Conservation (phyloP, 1,284 basidiomycete genomes). For the Melanopsichium pennsylvanicum region DNA sequence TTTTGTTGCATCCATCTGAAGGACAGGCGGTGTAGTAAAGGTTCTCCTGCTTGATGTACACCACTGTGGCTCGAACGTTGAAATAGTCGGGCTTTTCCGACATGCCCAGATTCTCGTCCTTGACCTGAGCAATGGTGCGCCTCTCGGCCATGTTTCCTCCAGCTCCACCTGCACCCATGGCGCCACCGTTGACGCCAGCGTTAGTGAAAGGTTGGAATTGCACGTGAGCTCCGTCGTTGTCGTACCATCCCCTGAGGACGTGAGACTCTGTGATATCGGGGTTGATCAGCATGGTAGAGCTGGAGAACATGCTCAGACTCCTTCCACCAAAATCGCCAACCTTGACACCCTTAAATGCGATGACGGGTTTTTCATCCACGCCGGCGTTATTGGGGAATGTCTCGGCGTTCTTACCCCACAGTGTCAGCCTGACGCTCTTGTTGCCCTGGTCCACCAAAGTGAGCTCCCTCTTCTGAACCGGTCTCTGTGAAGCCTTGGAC, state of each 20-base stretch:
- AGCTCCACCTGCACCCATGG: slow-evolving; percentile 59
- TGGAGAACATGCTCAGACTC: slow-evolving; percentile 77
- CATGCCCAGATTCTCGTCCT: slow-evolving; percentile 79
- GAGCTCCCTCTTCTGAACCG: slow-evolving; percentile 62
- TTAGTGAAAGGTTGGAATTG: slow-evolving; percentile 67
- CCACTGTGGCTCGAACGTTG: slow-evolving; percentile 80
- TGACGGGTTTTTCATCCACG: slow-evolving; percentile 60
- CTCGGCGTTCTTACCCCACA: slow-evolving; percentile 97
- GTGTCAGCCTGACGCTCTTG: slow-evolving; percentile 82
- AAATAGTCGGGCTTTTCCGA: slow-evolving; percentile 85
- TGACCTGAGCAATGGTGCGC: slow-evolving; percentile 81
- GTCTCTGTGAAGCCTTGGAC: slow-evolving; percentile 62
- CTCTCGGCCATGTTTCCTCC: slow-evolving; percentile 65
- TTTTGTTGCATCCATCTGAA: slow-evolving; percentile 85
- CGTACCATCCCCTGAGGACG: slow-evolving; percentile 85
- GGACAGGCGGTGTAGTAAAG: slow-evolving; percentile 91
- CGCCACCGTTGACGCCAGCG: slow-evolving; percentile 49
- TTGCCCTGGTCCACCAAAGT: slow-evolving; percentile 85
- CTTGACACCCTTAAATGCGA: slow-evolving; percentile 91
- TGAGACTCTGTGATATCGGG: slow-evolving; percentile 90
- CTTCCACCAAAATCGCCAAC: slow-evolving; percentile 91
- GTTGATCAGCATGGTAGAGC: slow-evolving; percentile 70
- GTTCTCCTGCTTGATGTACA: slow-evolving; percentile 87
- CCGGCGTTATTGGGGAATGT: slow-evolving; percentile 70
- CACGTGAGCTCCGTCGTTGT: slow-evolving; percentile 54